Base-by-base conservation (phyloP, 2,329 filamentous ascomycete species). In the Fusarium armeniacum region DNA sequence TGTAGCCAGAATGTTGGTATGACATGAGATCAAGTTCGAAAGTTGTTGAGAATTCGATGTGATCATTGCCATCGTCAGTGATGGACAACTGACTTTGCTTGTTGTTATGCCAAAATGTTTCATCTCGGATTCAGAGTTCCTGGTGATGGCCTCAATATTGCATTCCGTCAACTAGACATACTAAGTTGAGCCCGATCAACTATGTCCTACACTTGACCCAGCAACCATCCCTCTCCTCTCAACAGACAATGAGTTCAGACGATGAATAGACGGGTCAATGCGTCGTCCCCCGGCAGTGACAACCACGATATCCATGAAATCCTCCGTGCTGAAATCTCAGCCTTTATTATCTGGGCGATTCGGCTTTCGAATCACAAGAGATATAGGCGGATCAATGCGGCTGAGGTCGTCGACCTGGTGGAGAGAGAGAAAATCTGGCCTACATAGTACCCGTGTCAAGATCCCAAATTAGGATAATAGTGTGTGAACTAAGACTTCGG, bases 21-120 rank as follows among this genome's bases (percentile, higher is more conserved):
- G 32, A 7, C 10, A 36, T 24, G 43, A 30, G 8, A 28, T 30
- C 24, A 28, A 22, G 15, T 30, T 20, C 35, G 13, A 18, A 28
- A 22, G n/a, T 28, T 11, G 33, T 30, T 20, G 30, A 40, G 22
- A 41, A 20, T 30, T 16, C 24, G 35, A 41, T 16, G 24, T 22
- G 13, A 4, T 6, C 35, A 41, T 28, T 4, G 13, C n/a, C 9
- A n/a, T 28, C 22, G 22, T 15, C 12, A 45, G 36, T 28, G 18
- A 18, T 51, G 44, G 24, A 15, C 28, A 33, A 18, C n/a, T 36
- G 36, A 15, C n/a, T 41, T 30, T 55, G 32, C 53, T 57, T 54
- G 36, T 36, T 62, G 58, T 58, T 32, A 30, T 58, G 35, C 33
- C 44, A 33, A 59, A 26, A 55, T 69, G 67, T 69, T 63, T 70